Conservation (phyloP, 257 asterid genomes). For the Penstemon barbatus region DNA sequence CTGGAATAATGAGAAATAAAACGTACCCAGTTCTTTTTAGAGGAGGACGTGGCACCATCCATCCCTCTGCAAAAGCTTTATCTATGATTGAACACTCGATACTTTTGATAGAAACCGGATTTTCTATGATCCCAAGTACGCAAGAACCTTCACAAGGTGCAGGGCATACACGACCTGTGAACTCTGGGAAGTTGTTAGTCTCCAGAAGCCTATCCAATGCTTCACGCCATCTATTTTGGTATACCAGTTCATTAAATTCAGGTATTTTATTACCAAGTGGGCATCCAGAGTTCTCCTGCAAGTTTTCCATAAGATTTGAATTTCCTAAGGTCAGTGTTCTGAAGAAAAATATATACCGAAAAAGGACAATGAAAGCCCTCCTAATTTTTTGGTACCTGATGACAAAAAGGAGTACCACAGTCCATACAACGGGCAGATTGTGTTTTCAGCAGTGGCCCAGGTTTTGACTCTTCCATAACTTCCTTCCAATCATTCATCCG, state of each 20-base stretch:
- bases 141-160: conserved; percentile 99
- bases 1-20: neutral
- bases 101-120: conserved; percentile 92
- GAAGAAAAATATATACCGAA: neutral
- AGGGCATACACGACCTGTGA: conserved; percentile 99
- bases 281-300: conserved; percentile 95
- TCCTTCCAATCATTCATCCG: conserved; percentile 91
- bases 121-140: conserved; percentile 96
- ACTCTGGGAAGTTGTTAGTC: conserved; percentile 98
- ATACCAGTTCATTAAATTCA: conserved; percentile 94
- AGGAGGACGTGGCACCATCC: conserved; percentile 99
- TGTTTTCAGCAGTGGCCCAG: conserved; percentile 86
- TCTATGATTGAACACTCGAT: conserved; percentile 96
- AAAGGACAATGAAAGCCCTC: neutral
- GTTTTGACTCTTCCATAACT: conserved; percentile 79
- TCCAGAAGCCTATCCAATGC: conserved; percentile 97
- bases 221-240: conserved; percentile 98
- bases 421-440: conserved; percentile 99
- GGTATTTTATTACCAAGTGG: conserved; percentile 99
- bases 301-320: conserved; percentile 1
- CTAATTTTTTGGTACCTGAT: conserved; percentile 57
- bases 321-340: neutral
- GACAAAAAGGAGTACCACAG: conserved; percentile 99
- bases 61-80: conserved; percentile 94
- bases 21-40: conserved; percentile 75